Conservation (phyloP, 768 basidiomycete species). For the Phanerodontia chrysosporium region DNA sequence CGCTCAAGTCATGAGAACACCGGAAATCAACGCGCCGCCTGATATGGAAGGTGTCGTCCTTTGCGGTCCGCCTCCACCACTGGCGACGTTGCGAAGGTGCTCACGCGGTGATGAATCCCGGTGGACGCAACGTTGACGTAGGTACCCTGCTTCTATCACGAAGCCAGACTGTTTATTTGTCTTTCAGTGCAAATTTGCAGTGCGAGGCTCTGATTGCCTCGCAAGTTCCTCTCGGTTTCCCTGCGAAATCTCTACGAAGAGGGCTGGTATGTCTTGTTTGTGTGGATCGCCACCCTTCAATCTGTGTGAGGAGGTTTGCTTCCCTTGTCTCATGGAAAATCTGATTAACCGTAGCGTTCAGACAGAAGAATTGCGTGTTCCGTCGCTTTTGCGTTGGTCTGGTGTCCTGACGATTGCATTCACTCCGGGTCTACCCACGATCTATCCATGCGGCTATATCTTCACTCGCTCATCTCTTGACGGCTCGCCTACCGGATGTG, state of each 20-base stretch:
- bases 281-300: too few relatives aligned
- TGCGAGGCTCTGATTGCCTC: neutral
- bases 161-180: neutral
- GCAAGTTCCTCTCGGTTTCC: neutral
- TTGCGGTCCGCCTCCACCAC: slow-evolving; percentile 1
- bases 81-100: neutral
- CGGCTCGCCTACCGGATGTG: neutral
- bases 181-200: neutral
- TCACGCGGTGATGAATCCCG: neutral
- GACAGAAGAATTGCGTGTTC: too few relatives aligned
- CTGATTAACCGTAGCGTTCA: too few relatives aligned
- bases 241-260: too few relatives aligned
- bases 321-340: too few relatives aligned
- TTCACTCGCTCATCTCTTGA: neutral
- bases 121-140: neutral
- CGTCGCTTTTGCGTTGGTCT: neutral
- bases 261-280: too few relatives aligned
- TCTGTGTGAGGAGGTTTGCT: too few relatives aligned
- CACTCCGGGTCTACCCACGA: neutral
- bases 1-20: slow-evolving; percentile 1
- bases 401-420: neutral
- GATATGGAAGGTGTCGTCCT: neutral
- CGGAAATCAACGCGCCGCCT: neutral
- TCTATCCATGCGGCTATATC: neutral
- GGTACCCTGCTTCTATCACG: neutral